These are phyloP conservation scores for Termitomyces sp. DNA, from an alignment of 768 basidiomycete genomes.

Conservation along the genomic window DNA sequence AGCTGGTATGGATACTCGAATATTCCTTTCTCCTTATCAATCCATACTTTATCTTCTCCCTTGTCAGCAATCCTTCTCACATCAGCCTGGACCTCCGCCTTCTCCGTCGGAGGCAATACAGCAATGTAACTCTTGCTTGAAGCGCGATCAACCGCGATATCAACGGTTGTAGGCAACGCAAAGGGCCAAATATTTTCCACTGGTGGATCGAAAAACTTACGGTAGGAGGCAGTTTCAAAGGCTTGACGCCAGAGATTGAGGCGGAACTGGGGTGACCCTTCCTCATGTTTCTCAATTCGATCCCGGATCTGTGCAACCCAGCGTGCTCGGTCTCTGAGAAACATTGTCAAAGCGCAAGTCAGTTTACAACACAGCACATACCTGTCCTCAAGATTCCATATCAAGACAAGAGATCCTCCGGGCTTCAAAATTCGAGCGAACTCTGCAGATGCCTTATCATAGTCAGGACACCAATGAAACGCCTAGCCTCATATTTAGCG, in stretches of 20 bases:
- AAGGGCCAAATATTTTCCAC: slow-evolving; percentile 57
- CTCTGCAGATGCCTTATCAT: slow-evolving; percentile 66
- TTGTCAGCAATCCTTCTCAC: slow-evolving; percentile 52
- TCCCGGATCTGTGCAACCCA: slow-evolving; percentile 79
- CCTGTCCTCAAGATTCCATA: slow-evolving; percentile 94
- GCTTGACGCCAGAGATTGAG: slow-evolving; percentile 68
- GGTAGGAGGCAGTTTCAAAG: slow-evolving; percentile 64
- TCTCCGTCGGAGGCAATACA: slow-evolving; percentile 55
- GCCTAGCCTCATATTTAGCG: slow-evolving; percentile 37
- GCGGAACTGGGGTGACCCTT: slow-evolving; percentile 80
- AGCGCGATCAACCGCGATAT: slow-evolving; percentile 62
- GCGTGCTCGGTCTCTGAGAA: slow-evolving; percentile 46
- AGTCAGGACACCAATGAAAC: slow-evolving; percentile 92
- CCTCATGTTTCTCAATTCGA: slow-evolving; percentile 63
- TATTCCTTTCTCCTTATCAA: slow-evolving; percentile 65
- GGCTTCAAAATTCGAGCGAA: slow-evolving; percentile 81
- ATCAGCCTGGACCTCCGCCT: slow-evolving; percentile 44
- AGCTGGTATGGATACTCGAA: slow-evolving; percentile 84
- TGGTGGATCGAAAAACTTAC: slow-evolving; percentile 52
- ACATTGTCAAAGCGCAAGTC: not conserved
- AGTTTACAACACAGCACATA: slow-evolving; percentile 18
- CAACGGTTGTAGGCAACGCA: slow-evolving; percentile 45
- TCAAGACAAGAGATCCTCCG: slow-evolving; percentile 61
- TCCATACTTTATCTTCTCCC: slow-evolving; percentile 69
- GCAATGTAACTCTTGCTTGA: slow-evolving; percentile 86